phyloP scores from a whole-genome alignment of 352 stramenopile genomes.

The Phytopythium vexans region DNA sequence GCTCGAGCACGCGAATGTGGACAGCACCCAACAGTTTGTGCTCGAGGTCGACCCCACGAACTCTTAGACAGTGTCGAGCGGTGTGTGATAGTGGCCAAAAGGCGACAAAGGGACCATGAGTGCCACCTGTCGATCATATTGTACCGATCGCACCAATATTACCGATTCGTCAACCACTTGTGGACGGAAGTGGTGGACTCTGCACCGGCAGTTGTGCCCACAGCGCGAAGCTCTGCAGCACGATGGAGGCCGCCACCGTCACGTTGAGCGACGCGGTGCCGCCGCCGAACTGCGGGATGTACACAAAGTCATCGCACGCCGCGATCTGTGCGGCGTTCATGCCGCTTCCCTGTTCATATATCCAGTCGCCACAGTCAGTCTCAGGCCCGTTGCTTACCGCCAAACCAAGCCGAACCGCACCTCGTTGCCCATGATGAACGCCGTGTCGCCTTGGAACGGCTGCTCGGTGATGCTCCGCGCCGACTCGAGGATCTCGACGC shows the following conservation, averaged over 20 bases:
- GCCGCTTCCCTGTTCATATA: constrained; percentile 65
- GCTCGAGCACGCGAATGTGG: no score
- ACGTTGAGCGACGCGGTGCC: constrained; percentile 96
- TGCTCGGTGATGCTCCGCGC: constrained; percentile 70
- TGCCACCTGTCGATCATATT: no score
- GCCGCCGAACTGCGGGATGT: constrained; percentile 94
- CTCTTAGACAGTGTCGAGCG: no score
- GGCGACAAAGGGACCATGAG: no score
- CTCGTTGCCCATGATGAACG: constrained; percentile 97
- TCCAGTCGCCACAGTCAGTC: neutral
- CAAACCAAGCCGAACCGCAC: constrained; percentile 16
- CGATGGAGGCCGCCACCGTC: constrained; percentile 91
- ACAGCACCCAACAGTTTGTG: no score
- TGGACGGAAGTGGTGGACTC: no score
- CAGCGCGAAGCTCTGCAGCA: constrained; percentile 90
- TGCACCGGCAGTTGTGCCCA: constrained; percentile 48
- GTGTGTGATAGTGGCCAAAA: no score
- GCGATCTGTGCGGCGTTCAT: constrained; percentile 90
- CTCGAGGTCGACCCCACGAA: no score
- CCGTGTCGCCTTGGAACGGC: constrained; percentile 79
- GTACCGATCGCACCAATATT: no score
- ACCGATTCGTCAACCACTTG: no score
- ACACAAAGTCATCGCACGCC: constrained; percentile 92
- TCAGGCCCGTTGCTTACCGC: neutral
- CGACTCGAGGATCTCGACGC: constrained; percentile 92